Base-by-base conservation (phyloP, 1,284 basidiomycete species). In the Flammula alnicola region DNA sequence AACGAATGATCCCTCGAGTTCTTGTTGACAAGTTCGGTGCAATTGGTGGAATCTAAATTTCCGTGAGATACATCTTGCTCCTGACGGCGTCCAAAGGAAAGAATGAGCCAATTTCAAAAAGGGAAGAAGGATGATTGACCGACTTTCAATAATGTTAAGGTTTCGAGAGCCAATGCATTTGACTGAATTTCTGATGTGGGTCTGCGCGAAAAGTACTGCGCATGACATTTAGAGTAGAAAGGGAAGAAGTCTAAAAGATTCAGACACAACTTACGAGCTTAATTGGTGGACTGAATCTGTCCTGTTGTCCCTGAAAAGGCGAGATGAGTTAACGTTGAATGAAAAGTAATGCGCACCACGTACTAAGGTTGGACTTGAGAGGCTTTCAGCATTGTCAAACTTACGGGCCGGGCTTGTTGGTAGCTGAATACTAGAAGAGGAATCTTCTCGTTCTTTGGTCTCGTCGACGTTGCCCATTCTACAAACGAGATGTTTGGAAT, bases 381-480 rank as follows among this genome's bases (percentile, higher is more conserved):
- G n/a, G 19, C 25, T 26, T 14, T 39, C 37, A 16, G 7, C 19
- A 14, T 47, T 38, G 1, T 41, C 30, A 11, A 17, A 25, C 19
- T 39, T 30, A 20, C 10, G 19, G 6, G 22, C 29, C 5, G 20
- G 26, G 14, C 31, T 25, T n/a, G 38, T 38, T 16, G 35, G 7
- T 6, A 25, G 31, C 14, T 22, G 11, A 22, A 39, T 29, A 16
- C 5, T n/a, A 5, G 14, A 30, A 40, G 29, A 30, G n/a, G 11
- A 3, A 9, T 41, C 23, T 20, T 47, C 40, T 14, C 20, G 47
- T 33, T 52, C 54, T 27, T 52, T 35, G 16, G 38, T 35, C 31
- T 56, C 55, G 29, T 56, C 51, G 37, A 56, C 39, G 36, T 51
- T 56, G 17, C 51, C 51, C 51, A 56, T 56, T 25, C 16, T 32